A percentile compares a stretch with the other conserved stretches of the same genome.
These are phyloP conservation scores for Austroboletus rostrupii DNA, from an alignment of 1,284 basidiomycete genomes.

Conservation along the genomic window DNA sequence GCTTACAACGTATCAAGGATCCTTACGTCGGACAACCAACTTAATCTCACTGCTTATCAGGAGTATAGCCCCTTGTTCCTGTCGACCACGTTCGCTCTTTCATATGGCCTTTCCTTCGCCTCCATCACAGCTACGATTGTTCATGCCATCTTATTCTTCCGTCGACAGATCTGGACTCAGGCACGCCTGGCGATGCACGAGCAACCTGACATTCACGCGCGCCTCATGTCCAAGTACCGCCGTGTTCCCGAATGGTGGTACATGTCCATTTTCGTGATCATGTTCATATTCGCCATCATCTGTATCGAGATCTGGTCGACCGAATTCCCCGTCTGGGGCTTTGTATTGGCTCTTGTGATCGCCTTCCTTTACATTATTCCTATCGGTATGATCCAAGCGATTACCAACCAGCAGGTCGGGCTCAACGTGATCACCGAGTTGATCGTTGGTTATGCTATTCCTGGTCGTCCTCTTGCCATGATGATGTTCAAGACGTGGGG, in stretches of 20 bases:
- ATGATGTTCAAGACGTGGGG: slow-evolving; percentile 45
- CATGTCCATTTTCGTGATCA: slow-evolving; percentile 44
- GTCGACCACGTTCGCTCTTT: slow-evolving; percentile 64
- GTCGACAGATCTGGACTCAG: slow-evolving; percentile 58
- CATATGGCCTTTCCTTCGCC: slow-evolving; percentile 70
- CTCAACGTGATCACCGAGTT: slow-evolving; percentile 48
- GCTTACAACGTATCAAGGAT: slow-evolving; percentile 70
- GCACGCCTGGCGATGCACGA: slow-evolving; percentile 51
- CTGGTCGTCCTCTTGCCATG: slow-evolving; percentile 43
- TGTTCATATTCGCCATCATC: slow-evolving; percentile 58
- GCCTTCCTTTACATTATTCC: slow-evolving; percentile 54
- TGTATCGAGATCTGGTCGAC: slow-evolving; percentile 57
- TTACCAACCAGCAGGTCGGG: slow-evolving; percentile 46
- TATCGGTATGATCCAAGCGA: neutral
- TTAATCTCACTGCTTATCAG: slow-evolving; percentile 66
- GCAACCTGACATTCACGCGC: slow-evolving; percentile 70
- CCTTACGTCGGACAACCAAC: slow-evolving; percentile 48
- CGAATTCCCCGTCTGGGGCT: slow-evolving; percentile 55
- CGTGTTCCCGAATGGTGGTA: slow-evolving; percentile 76
- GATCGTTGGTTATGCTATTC: slow-evolving; percentile 41
- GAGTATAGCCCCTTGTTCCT: slow-evolving; percentile 83
- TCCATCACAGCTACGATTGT: slow-evolving; percentile 65
- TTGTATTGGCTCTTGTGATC: slow-evolving; percentile 39
- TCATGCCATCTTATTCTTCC: slow-evolving; percentile 68
- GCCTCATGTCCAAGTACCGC: slow-evolving; percentile 68